Evolutionary conservation across 129 eudicot species (phyloP), one percentile per base, ranked within the genome.

Genomic region (Flaveria robusta): DNA sequence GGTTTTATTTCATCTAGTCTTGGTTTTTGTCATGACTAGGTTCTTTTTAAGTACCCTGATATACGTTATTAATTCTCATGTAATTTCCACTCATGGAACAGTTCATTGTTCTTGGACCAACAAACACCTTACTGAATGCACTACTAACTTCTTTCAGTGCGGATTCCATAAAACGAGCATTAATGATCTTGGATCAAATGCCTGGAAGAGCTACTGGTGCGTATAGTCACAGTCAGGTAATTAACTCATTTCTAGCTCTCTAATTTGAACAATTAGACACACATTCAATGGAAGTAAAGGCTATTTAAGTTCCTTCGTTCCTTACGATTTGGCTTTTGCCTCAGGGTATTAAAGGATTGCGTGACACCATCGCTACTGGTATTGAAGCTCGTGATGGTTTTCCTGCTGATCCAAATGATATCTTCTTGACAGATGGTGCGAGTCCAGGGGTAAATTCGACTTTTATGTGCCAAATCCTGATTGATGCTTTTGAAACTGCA

Each of bases 121-220:
- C 24, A 42, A 50, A 42, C 59, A 62, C 16, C 64, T 76, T 76
- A 71, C 66, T 7, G 52, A 55, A 54, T 49, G 26, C 56, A 43
- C 47, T 72, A 18, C 42, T 64, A 15, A 66, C 71, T 72, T 74
- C 41, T 65, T 51, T 70, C 66, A 91, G 99, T 72, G 89, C 86
- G 64, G 99, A 94, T 84, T 79, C 97, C 56, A 89, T 94, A 66
- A 85, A 86, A 75, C 84, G 97, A 46, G 93, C 97, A 68, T 87
- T 72, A 59, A 85, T 76, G 85, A 86, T 94, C 74, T 79, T 91
- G 45, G 90, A 94, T 81, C 96, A 94, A 83, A 94, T 94, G 68
- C 99, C 99, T 69, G 99, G 88, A 73, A 89, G 96, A 83, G 92
- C 96, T 41, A 91, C 97, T 63, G 99, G 96, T 86, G 99, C 97